These are phyloP conservation scores for Silene noctiflora DNA, from an alignment of 179 eudicot species.

Conservation along the genomic window DNA sequence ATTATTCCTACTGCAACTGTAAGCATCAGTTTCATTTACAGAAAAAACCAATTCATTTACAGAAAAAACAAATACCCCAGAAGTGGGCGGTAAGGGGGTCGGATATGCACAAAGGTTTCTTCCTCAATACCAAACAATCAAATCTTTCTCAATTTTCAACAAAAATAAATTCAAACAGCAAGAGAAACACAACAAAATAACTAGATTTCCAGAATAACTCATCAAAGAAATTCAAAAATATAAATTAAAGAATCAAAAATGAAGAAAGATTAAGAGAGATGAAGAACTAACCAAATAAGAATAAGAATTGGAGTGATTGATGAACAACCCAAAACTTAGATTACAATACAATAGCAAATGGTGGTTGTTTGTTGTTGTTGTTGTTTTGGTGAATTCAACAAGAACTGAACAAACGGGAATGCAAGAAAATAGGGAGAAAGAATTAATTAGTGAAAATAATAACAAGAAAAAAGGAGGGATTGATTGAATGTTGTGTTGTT, in stretches of 20 bases:
- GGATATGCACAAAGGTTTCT: background rate
- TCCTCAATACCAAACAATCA: background rate
- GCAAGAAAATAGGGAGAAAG: slow-evolving; percentile 4
- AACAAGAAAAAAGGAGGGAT: background rate
- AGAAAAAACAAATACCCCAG: too few species aligned
- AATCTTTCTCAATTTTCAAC: background rate
- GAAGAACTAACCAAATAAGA: slow-evolving; percentile 8
- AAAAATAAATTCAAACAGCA: background rate
- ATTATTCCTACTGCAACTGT: background rate
- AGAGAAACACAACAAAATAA: background rate
- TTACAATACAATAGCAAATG: too few species aligned
- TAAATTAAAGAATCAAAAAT: background rate
- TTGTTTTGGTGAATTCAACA: background rate
- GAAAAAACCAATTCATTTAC: too few species aligned
- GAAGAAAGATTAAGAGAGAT: background rate
- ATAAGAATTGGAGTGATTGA: background rate
- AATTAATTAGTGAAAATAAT: background rate
- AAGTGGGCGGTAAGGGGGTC: too few species aligned
- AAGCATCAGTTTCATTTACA: background rate
- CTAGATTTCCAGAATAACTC: background rate
- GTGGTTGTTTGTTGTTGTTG: background rate
- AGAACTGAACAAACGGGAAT: background rate
- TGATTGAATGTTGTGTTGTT: too few species aligned
- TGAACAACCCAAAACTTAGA: slow-evolving; percentile 11
- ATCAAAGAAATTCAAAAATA: background rate